These are phyloP conservation scores for Phytophthora niederhauseri DNA, from an alignment of 352 stramenopile species.

Conservation along the genomic window DNA sequence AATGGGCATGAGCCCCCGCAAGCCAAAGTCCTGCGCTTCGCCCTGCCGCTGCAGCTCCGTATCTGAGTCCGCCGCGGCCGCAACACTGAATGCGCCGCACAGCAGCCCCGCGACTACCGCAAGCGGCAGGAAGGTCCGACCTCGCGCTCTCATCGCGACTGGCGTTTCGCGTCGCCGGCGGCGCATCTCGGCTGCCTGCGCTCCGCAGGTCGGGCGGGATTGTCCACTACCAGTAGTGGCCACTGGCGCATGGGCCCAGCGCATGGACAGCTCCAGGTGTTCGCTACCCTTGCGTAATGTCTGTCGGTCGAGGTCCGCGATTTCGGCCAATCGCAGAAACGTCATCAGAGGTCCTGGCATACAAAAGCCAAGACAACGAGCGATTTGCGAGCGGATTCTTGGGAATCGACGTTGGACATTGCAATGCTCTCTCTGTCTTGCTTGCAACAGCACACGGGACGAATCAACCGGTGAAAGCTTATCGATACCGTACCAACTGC, in stretches of 20 bases:
- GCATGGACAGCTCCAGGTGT: not conserved
- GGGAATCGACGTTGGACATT: slow-evolving; percentile 14
- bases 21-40: not conserved
- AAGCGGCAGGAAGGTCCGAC: slow-evolving; percentile 16
- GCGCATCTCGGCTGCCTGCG: slow-evolving; percentile 10
- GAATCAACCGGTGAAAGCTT: no score
- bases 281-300: slow-evolving; percentile 13
- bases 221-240: not conserved
- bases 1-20: slow-evolving; percentile 33
- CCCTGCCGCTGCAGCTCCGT: slow-evolving; percentile 7
- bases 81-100: slow-evolving; percentile 12
- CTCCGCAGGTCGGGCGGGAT: not conserved
- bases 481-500: no score
- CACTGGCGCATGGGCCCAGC: slow-evolving; percentile 16
- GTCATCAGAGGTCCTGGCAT: slow-evolving; percentile 12
- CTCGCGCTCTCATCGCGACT: slow-evolving; percentile 3
- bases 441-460: no score
- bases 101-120: slow-evolving; percentile 18
- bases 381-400: slow-evolving; percentile 8
- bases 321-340: slow-evolving; percentile 25
- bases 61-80: slow-evolving; percentile 5
- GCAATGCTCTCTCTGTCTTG: no score
- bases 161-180: not conserved
- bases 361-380: slow-evolving; percentile 6
- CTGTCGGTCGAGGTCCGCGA: not conserved